Percentiles rank a stretch among this genome's conserved stretches.
phyloP scores from a whole-genome alignment of 2,329 filamentous ascomycete species.

The Hymenoscyphus linearis region DNA sequence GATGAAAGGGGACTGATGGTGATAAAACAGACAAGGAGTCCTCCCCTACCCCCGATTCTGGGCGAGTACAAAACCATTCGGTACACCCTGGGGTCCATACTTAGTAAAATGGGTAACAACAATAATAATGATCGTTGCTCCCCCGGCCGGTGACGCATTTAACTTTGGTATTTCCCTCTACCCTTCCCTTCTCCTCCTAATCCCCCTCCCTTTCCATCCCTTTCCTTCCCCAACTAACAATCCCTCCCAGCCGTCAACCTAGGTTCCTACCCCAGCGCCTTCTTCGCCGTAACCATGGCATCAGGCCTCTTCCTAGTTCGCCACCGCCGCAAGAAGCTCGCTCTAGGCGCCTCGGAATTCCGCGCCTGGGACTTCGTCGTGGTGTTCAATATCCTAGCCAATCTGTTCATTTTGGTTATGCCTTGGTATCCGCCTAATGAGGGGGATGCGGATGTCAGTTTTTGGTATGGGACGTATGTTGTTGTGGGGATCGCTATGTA shows the following conservation, averaged over 20 bases:
- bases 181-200: conserved; percentile 1
- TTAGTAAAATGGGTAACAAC: conserved; percentile 53
- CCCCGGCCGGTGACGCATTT: conserved; percentile 60
- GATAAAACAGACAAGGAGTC: conserved; percentile 48
- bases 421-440: conserved; percentile 65
- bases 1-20: neutral
- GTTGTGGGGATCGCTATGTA: conserved; percentile 60
- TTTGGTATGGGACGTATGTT: conserved; percentile 69
- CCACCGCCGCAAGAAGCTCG: conserved; percentile 45
- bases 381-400: conserved; percentile 53
- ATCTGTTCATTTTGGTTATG: conserved; percentile 60
- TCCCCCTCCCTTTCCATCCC: neutral
- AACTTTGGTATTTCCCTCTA: conserved; percentile 46
- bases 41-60: conserved; percentile 56
- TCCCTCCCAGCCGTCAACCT: conserved; percentile 48
- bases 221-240: neutral
- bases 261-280: conserved; percentile 49
- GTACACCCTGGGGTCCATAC: conserved; percentile 57
- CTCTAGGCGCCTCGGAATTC: conserved; percentile 47
- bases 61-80: conserved; percentile 58
- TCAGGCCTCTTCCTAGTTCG: conserved; percentile 55
- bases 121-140: conserved; percentile 53
- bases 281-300: conserved; percentile 53
- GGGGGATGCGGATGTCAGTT: conserved; percentile 62
- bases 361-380: conserved; percentile 53